phyloP scores from a whole-genome alignment of 2,329 filamentous ascomycete species.

The Hymenoscyphus fraxineus region DNA sequence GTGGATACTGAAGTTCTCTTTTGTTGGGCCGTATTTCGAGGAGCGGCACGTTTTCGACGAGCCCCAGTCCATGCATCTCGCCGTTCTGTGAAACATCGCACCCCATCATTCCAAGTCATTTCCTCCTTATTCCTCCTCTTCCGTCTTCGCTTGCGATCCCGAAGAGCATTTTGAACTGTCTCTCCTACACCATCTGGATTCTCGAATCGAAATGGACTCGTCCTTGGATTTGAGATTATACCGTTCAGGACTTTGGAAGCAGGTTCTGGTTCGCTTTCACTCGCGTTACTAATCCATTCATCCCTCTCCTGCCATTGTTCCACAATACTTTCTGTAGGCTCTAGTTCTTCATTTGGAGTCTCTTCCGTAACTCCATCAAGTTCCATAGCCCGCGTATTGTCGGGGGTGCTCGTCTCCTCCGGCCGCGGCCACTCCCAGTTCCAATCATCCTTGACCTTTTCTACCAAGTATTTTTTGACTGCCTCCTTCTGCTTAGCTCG shows the following conservation, averaged over 20 bases:
- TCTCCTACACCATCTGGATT: conserved; percentile 39
- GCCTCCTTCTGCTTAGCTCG: conserved; percentile 61
- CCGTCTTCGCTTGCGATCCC: conserved; percentile 39
- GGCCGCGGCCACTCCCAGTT: conserved; percentile 52
- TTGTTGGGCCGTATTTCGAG: conserved; percentile 38
- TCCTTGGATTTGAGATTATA: conserved; percentile 9
- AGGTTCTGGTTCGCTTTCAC: conserved; percentile 24
- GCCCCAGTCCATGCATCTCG: conserved; percentile 86
- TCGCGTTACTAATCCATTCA: conserved; percentile 34
- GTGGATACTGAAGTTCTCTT: conserved; percentile 36
- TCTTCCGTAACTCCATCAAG: background rate
- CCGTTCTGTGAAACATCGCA: conserved; percentile 73
- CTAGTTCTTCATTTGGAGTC: background rate
- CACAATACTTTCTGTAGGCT: conserved; percentile 5
- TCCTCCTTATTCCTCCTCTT: conserved; percentile 56
- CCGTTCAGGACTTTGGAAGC: conserved; percentile 13
- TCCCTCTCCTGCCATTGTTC: conserved; percentile 33
- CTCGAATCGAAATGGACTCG: conserved; percentile 38
- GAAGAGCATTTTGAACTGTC: conserved; percentile 20
- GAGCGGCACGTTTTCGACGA: conserved; percentile 32
- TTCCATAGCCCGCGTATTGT: background rate
- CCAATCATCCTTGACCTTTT: conserved; percentile 58
- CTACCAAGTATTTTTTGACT: conserved; percentile 51
- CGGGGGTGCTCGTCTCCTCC: conserved; percentile 1
- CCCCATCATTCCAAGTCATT: conserved; percentile 73